Evolutionary conservation across 768 basidiomycete species (phyloP), one percentile per base, ranked within the genome.

Genomic region (Leccinum pellstonianum): DNA sequence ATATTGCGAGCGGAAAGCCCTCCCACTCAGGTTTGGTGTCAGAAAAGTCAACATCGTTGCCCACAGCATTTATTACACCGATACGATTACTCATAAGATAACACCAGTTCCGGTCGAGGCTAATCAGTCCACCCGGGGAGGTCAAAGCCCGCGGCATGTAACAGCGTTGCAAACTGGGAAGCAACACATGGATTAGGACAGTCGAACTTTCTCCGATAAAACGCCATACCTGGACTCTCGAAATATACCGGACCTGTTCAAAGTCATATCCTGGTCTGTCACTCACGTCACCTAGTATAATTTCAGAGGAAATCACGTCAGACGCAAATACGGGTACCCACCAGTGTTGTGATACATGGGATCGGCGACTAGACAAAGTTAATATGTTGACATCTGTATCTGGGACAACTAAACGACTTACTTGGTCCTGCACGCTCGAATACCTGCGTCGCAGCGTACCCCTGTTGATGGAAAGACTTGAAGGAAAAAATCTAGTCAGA

Each of bases 271-370:
- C 89, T 29, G 81, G 80, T 50, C 95, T 81, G 55, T 90, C 81
- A 65, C 88, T 90, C 52, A 95, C 56, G 70, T 97, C 95, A 43
- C 89, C 90, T 81, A 69, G 29, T 10, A 48, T 5, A 27, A 43
- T 14, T 29, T 64, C 5, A 58, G 31, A 31, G 10, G 23, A 6
- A 48, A 5, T 11, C 11, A n/a, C 8, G 19, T 19, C 1, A 57
- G 54, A 56, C 53, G 17, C 59, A 52, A 10, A 54, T 59, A 55
- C 50, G 19, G 29, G 17, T 5, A 67, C 79, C 29, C 61, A 85
- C 88, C 86, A 67, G 86, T 87, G 70, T 91, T 92, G 72, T 93
- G 91, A 69, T 93, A 94, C 87, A 90, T 91, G 10, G 92, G 92
- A 71, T 94, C 93, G 17, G 81, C 86, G 68, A 97, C 93, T 86